Conservation (phyloP, 352 stramenopile genomes). For the Phytophthora pistaciae region DNA sequence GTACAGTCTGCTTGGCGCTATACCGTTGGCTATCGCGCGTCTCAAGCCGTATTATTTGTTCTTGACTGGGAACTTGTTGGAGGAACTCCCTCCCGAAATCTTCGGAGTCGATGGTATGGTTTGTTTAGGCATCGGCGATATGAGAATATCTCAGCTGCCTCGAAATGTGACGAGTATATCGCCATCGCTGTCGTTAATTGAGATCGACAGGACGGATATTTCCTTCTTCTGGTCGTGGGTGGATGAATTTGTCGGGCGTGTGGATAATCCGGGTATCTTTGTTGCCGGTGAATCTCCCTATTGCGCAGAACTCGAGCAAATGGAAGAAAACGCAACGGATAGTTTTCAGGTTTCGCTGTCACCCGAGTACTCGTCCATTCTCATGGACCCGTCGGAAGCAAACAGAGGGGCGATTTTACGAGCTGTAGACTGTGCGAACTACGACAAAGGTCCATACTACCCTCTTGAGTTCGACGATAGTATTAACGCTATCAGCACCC, state of each 20-base stretch:
- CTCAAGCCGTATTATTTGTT: slow-evolving; percentile 21
- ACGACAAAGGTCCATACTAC: not conserved
- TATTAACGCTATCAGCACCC: slow-evolving; percentile 4
- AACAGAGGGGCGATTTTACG: not conserved
- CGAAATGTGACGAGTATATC: not conserved
- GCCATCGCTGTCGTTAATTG: not conserved
- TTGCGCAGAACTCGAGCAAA: not conserved
- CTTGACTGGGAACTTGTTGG: slow-evolving; percentile 27
- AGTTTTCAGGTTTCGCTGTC: not conserved
- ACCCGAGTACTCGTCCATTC: not conserved
- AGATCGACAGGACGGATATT: not conserved
- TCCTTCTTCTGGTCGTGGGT: slow-evolving; percentile 8
- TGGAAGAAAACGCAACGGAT: not conserved
- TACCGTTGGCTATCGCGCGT: slow-evolving; percentile 14
- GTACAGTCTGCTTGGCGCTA: slow-evolving; percentile 3
- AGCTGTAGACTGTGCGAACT: not conserved
- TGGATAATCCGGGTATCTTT: not conserved
- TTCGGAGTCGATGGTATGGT: slow-evolving; percentile 2
- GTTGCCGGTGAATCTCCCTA: not conserved
- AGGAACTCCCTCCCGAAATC: slow-evolving; percentile 11
- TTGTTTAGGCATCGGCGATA: not conserved
- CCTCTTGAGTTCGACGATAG: not conserved
- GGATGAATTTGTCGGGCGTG: not conserved
- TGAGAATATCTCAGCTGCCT: not conserved
- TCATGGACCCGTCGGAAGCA: not conserved